Percentiles rank a stretch among this genome's conserved stretches.
Evolutionary conservation across 2,329 filamentous ascomycete genomes (phyloP).

Genomic region (Magnaporthiopsis incrustans): DNA sequence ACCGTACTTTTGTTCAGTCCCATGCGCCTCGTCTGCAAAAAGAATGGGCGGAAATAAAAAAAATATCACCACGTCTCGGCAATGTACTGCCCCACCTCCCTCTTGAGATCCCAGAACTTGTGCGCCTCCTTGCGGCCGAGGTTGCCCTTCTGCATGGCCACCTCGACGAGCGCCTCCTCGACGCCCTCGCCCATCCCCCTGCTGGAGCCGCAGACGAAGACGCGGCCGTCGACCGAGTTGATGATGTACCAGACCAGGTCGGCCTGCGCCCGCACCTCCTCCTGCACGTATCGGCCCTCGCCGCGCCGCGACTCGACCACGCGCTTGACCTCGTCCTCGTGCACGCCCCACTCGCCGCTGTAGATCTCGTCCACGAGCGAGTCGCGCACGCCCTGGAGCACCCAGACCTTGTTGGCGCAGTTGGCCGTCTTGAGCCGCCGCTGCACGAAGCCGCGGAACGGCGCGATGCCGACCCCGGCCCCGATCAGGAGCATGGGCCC

Average conservation of each 20-base stretch:
- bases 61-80: conserved; percentile 60
- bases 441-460: conserved; percentile 96
- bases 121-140: conserved; percentile 72
- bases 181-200: conserved; percentile 98
- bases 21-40: neutral
- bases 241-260: conserved; percentile 98
- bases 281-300: conserved; percentile 87
- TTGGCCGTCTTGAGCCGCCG: conserved; percentile 88
- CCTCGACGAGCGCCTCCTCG: conserved; percentile 76
- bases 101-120: conserved; percentile 88
- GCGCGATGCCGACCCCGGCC: conserved; percentile 91
- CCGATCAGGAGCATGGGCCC: conserved; percentile 97
- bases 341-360: conserved; percentile 89
- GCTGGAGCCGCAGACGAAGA: conserved; percentile 93
- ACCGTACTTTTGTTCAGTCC: neutral
- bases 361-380: conserved; percentile 93
- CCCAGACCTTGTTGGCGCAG: conserved; percentile 97
- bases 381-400: conserved; percentile 90
- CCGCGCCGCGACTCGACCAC: conserved; percentile 70
- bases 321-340: conserved; percentile 78
- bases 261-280: conserved; percentile 83
- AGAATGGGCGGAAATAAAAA: neutral
- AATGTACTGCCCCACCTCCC: conserved; percentile 89
- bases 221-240: conserved; percentile 88
- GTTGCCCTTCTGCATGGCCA: conserved; percentile 88